phyloP scores from a whole-genome alignment of 768 basidiomycete species.

The Multifurca ochricompacta region DNA sequence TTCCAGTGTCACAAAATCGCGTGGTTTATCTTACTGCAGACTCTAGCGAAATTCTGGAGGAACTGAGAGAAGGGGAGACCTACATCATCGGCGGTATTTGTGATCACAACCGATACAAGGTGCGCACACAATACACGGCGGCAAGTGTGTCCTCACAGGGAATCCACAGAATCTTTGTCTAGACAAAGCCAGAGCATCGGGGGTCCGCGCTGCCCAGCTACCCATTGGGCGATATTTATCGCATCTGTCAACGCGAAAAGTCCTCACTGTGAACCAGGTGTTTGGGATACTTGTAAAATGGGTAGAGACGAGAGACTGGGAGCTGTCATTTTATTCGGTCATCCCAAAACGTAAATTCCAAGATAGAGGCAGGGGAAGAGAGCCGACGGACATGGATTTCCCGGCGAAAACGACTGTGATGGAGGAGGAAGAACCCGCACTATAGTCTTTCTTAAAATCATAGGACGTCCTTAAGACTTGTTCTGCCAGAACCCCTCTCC shows the following conservation, averaged over 20 bases:
- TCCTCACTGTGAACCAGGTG: slow-evolving; percentile 93
- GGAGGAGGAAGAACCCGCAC: not conserved
- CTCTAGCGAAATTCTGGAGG: slow-evolving; percentile 75
- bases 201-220: slow-evolving; percentile 78
- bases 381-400: not conserved
- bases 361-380: slow-evolving; percentile 32
- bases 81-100: slow-evolving; percentile 96
- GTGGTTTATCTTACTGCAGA: slow-evolving; percentile 95
- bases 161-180: slow-evolving; percentile 70
- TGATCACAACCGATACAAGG: slow-evolving; percentile 97
- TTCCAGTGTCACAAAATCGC: slow-evolving; percentile 29
- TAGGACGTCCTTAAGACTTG: slow-evolving; percentile 55
- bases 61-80: slow-evolving; percentile 74
- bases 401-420: not conserved
- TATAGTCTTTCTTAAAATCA: slow-evolving; percentile 21
- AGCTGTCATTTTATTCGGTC: slow-evolving; percentile 75
- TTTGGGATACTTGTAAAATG: slow-evolving; percentile 89
- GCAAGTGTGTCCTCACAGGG: not conserved
- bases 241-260: slow-evolving; percentile 82
- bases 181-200: slow-evolving; percentile 69
- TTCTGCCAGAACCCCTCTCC: slow-evolving; percentile 52
- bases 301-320: slow-evolving; percentile 83
- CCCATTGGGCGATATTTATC: slow-evolving; percentile 91
- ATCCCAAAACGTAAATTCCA: slow-evolving; percentile 88
- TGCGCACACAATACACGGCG: slow-evolving; percentile 20